A percentile compares a stretch with the other conserved stretches of the same genome.
Evolutionary conservation across 2,329 filamentous ascomycete genomes (phyloP).

Genomic region (Colletotrichum simmondsii): DNA sequence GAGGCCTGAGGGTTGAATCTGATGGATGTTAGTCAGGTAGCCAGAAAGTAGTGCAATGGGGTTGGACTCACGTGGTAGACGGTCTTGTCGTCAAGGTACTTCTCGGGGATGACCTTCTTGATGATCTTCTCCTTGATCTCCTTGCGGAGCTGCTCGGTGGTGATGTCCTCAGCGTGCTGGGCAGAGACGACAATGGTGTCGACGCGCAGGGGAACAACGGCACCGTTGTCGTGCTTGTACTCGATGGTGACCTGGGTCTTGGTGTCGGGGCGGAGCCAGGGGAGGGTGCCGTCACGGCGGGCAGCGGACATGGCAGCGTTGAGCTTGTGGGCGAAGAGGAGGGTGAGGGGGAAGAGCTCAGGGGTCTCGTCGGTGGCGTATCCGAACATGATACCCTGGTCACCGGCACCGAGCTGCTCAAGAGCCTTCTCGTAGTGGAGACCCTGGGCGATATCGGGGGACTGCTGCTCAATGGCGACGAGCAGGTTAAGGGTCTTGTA

Average conservation of each 20-base stretch:
- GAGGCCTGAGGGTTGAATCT: slow-evolving; percentile 95
- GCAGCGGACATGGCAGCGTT: slow-evolving; percentile 94
- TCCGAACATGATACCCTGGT: slow-evolving; percentile 99
- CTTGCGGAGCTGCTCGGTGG: slow-evolving; percentile 91
- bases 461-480: slow-evolving; percentile 99
- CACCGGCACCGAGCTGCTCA: slow-evolving; percentile 97
- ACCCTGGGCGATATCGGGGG: slow-evolving; percentile 98
- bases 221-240: slow-evolving; percentile 96
- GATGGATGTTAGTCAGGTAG: slow-evolving; percentile 45
- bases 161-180: slow-evolving; percentile 90
- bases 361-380: slow-evolving; percentile 99
- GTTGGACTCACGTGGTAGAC: slow-evolving; percentile 85
- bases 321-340: slow-evolving; percentile 95
- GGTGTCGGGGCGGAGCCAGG: slow-evolving; percentile 98
- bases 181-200: slow-evolving; percentile 97
- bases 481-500: slow-evolving; percentile 99
- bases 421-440: slow-evolving; percentile 98
- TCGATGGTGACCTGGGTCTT: slow-evolving; percentile 99
- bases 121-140: slow-evolving; percentile 98
- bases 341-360: slow-evolving; percentile 93
- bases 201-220: slow-evolving; percentile 90
- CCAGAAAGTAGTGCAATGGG: background rate
- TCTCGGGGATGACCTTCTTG: slow-evolving; percentile 89
- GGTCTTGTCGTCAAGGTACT: slow-evolving; percentile 93
- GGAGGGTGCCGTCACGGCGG: slow-evolving; percentile 85